Evolutionary conservation across 345 rosid species (phyloP).

Genomic region (Gossypium rotundifolium): DNA sequence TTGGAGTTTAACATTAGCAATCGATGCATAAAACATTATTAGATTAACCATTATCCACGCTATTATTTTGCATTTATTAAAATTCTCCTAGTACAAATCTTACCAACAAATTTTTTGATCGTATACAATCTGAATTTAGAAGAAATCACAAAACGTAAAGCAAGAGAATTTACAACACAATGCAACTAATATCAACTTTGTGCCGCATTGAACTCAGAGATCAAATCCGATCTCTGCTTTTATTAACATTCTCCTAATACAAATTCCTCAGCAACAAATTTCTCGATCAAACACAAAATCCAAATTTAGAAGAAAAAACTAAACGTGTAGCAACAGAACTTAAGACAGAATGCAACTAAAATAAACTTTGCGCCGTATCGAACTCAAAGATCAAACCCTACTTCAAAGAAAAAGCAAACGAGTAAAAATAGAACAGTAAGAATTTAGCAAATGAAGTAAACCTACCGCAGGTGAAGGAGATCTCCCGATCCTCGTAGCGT

Average conservation of each 20-base stretch:
- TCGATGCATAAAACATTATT: not conserved
- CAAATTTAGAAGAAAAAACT: not conserved
- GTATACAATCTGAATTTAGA: not conserved
- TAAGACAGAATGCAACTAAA: constrained; percentile 6
- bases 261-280: not conserved
- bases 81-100: not conserved
- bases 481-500: constrained; percentile 48
- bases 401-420: not conserved
- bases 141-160: not conserved
- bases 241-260: not conserved
- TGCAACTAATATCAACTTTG: not conserved
- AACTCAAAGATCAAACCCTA: constrained; percentile 1
- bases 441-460: not conserved
- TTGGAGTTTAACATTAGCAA: not conserved
- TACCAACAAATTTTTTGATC: not conserved
- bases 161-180: constrained; percentile 3
- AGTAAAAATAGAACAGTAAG: not conserved
- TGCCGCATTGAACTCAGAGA: not conserved
- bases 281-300: not conserved
- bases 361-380: not conserved
- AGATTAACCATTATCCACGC: constrained; percentile 9
- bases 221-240: constrained; percentile 1
- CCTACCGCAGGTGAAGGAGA: constrained; percentile 90
- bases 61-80: constrained; percentile 7
- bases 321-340: not conserved